Evolutionary conservation across 345 rosid genomes (phyloP).

Genomic region (Eucalyptus brandiana): DNA sequence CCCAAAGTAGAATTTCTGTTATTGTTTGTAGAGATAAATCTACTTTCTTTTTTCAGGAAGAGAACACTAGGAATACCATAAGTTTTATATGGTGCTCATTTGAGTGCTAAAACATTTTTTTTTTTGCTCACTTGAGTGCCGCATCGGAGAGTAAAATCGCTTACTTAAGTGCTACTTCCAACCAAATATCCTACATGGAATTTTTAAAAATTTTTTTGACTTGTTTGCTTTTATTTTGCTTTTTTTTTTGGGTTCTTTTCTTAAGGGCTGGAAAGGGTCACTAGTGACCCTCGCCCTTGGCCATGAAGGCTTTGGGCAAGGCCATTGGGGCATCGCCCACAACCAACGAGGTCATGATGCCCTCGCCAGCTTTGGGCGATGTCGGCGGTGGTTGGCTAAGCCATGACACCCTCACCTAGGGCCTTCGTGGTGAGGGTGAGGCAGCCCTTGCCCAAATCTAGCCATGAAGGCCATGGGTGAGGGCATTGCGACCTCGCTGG

Average conservation of each 20-base stretch:
- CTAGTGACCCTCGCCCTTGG: accelerated
- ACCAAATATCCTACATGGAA: too few relatives aligned
- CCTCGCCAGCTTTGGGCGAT: accelerated
- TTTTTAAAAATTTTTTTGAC: accelerated
- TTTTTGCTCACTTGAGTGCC: too few relatives aligned
- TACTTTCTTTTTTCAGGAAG: neutral
- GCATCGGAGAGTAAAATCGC: accelerated
- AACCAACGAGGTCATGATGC: too few relatives aligned
- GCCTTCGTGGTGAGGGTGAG: too few relatives aligned
- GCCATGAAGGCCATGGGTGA: accelerated
- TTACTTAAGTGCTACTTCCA: accelerated
- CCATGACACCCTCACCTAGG: too few relatives aligned
- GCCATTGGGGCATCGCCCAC: too few relatives aligned
- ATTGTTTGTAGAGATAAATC: neutral
- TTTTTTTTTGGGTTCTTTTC: too few relatives aligned
- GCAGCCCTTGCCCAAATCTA: too few relatives aligned
- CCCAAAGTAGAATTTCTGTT: neutral
- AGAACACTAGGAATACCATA: accelerated
- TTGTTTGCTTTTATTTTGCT: too few relatives aligned
- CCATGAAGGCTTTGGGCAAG: accelerated
- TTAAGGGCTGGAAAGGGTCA: too few relatives aligned
- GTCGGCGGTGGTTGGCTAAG: accelerated
- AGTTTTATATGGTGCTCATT: too few relatives aligned
- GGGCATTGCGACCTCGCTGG: too few relatives aligned
- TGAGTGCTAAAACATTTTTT: accelerated